Evolutionary conservation across 768 basidiomycete species (phyloP).

Genomic region (Trametes gibbosa): DNA sequence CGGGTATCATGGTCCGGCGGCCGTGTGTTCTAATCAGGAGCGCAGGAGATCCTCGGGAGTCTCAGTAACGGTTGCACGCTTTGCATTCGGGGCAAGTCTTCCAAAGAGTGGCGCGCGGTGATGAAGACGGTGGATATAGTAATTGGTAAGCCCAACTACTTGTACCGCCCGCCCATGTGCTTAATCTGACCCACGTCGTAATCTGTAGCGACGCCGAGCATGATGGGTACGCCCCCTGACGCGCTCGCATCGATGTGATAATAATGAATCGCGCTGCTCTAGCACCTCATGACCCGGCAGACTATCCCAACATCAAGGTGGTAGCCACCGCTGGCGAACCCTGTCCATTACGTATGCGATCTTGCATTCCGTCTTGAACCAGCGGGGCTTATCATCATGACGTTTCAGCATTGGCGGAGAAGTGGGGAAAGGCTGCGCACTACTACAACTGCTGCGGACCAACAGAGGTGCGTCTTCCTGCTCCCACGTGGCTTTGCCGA

Average conservation of each 20-base stretch:
- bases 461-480: slow-evolving; percentile 41
- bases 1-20: background rate
- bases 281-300: slow-evolving; percentile 44
- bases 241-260: background rate
- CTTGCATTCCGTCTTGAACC: background rate
- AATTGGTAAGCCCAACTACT: slow-evolving; percentile 28
- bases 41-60: slow-evolving; percentile 47
- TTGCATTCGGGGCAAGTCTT: slow-evolving; percentile 49
- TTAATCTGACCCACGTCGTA: background rate
- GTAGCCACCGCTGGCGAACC: slow-evolving; percentile 59
- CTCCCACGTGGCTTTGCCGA: background rate
- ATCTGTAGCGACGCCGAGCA: slow-evolving; percentile 44
- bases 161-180: background rate
- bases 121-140: slow-evolving; percentile 51
- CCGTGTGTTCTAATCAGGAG: too few species aligned
- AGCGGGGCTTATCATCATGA: background rate
- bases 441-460: slow-evolving; percentile 58
- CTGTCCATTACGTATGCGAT: slow-evolving; percentile 45
- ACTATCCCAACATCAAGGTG: slow-evolving; percentile 53
- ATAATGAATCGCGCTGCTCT: slow-evolving; percentile 2
- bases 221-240: slow-evolving; percentile 34
- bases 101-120: slow-evolving; percentile 48
- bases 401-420: slow-evolving; percentile 38
- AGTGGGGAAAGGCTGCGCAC: slow-evolving; percentile 41
- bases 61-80: slow-evolving; percentile 52